phyloP scores from a whole-genome alignment of 2,329 filamentous ascomycete species.

The Phoma herbarum region DNA sequence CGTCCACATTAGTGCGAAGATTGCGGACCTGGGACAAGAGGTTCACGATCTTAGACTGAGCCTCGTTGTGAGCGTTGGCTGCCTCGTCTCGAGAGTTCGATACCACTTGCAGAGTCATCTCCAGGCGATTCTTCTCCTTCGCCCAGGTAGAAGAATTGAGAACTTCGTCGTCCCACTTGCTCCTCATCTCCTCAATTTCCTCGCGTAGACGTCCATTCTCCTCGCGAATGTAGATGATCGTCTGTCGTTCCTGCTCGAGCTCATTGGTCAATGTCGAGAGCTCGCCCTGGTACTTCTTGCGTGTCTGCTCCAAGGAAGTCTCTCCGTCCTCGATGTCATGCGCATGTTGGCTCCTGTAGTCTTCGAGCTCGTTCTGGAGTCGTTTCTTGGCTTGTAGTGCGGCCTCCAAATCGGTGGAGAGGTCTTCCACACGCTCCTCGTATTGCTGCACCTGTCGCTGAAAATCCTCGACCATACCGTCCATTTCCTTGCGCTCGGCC shows the following conservation, averaged over 20 bases:
- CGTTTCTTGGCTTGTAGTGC: constrained; percentile 90
- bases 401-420: constrained; percentile 86
- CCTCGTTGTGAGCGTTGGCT: constrained; percentile 90
- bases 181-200: constrained; percentile 91
- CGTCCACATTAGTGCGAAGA: constrained; percentile 84
- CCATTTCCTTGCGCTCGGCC: constrained; percentile 91
- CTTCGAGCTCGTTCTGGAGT: constrained; percentile 95
- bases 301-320: constrained; percentile 92
- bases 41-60: constrained; percentile 90
- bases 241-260: constrained; percentile 91
- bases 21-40: constrained; percentile 88
- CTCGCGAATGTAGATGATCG: constrained; percentile 81
- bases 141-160: constrained; percentile 98
- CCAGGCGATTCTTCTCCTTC: constrained; percentile 93
- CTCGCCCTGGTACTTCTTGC: constrained; percentile 96
- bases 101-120: constrained; percentile 87
- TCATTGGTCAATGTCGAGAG: constrained; percentile 90
- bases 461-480: constrained; percentile 84
- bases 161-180: constrained; percentile 98
- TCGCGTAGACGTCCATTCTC: constrained; percentile 91
- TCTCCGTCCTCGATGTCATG: constrained; percentile 98
- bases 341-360: constrained; percentile 92
- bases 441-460: constrained; percentile 88
- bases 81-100: constrained; percentile 94
- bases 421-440: constrained; percentile 89